Base-by-base conservation (phyloP, 2,329 filamentous ascomycete species). In the Apiospora phragmitis region DNA sequence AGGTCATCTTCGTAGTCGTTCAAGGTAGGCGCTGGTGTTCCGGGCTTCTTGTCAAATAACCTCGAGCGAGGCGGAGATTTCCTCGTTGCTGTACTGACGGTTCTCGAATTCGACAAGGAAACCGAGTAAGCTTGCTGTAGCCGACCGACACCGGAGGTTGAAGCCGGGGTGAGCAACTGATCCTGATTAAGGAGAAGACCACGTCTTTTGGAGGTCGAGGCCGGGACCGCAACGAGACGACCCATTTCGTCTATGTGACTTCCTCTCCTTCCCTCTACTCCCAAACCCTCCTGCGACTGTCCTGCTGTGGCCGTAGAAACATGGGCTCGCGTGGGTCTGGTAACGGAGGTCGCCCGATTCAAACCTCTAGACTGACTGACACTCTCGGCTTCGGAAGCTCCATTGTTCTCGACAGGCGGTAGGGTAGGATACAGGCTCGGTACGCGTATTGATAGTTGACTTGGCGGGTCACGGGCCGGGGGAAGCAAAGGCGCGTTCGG, bases 161-260 rank as follows among this genome's bases (percentile, higher is more conserved):
- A 81, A 26, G 77, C 75, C 2, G 86, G 85, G 0, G 83, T 85
- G 12, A 82, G 80, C 55, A 84, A 79, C 67, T 83, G 84, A 66
- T 83, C 79, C 72, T 81, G 80, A 62, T 80, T 83, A 11, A 83
- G 79, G 29, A 85, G 72, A 35, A 88, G 81, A 38, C 81, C 82
- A 7, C 84, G 84, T 70, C 83, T 85, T 73, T 82, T 87, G 6
- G 82, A 78, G 72, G 80, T 87, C 5, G 82, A 78, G 72, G 80
- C 84, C n/a, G 81, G 79, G 62, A 79, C 83, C 8, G 84, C 82
- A 18, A 81, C 81, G 67, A 86, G 76, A 65, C 81, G 81, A 38
- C 83, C 85, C 86, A 88, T 88, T 24, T 71, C 76, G 51, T 62
- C 71, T 72, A 77, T 41, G n/a, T 47, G 68, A 62, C 66, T 71